A percentile compares a stretch with the other conserved stretches of the same genome.
Conservation (phyloP, 2,329 filamentous ascomycete species). For the Diplodia intermedia region DNA sequence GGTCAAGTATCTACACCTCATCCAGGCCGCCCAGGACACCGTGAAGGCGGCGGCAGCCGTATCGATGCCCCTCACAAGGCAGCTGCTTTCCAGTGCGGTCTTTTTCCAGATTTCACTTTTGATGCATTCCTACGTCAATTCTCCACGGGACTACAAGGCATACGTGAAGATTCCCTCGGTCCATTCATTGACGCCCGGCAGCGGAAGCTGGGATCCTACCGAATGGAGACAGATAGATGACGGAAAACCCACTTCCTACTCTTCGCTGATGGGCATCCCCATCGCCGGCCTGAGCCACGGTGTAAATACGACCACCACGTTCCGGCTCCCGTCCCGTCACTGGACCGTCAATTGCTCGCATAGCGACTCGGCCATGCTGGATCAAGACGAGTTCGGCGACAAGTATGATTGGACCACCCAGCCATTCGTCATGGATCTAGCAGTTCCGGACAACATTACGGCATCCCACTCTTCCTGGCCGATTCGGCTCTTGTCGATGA, state of each 20-base stretch:
- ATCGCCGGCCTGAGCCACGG: background rate
- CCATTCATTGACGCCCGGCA: background rate
- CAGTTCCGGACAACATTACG: background rate
- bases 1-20: background rate
- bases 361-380: background rate
- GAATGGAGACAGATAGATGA: background rate
- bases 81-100: background rate
- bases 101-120: background rate
- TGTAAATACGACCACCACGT: background rate
- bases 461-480: background rate
- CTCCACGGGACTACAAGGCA: background rate
- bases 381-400: background rate
- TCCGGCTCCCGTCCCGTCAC: background rate
- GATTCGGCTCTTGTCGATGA: background rate
- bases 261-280: background rate
- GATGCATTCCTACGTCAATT: background rate
- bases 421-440: background rate
- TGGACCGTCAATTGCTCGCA: background rate
- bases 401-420: background rate
- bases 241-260: background rate
- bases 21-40: background rate
- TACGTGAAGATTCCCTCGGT: slow-evolving; percentile 5
- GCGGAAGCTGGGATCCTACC: background rate
- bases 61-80: background rate
- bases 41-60: background rate